Evolutionary conservation across 331 rosid genomes (phyloP).

Genomic region (Saraca asoca): DNA sequence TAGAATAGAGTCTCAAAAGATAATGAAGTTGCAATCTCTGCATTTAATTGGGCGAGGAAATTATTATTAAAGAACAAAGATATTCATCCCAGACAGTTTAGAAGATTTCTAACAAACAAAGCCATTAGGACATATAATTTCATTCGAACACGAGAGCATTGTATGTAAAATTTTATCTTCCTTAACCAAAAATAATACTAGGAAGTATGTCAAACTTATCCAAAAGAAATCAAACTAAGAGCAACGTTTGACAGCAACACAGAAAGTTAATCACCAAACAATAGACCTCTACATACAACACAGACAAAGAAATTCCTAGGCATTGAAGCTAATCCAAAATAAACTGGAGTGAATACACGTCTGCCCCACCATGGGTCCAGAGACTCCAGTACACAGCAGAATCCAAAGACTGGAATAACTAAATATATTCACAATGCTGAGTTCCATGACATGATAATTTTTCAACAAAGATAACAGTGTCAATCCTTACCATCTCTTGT

Average conservation of each 20-base stretch:
- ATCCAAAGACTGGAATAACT: constrained; percentile 21
- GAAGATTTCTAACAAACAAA: constrained; percentile 16
- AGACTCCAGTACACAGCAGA: constrained; percentile 12
- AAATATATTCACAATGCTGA: no score
- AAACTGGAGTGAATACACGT: constrained; percentile 3
- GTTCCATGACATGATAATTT: neutral
- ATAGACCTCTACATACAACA: constrained; percentile 1
- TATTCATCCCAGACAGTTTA: constrained; percentile 9
- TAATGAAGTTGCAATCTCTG: constrained; percentile 68
- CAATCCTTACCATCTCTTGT: constrained; percentile 7
- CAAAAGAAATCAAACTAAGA: no score
- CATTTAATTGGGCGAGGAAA: constrained; percentile 42
- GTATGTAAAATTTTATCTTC: constrained; percentile 7
- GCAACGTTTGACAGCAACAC: neutral
- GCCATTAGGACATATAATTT: neutral
- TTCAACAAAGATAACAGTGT: constrained; percentile 22
- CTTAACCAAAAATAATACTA: neutral
- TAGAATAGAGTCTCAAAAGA: constrained; percentile 64
- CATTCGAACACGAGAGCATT: neutral
- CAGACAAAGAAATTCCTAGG: neutral
- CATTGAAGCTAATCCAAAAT: no score
- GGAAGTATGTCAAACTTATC: neutral
- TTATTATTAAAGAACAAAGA: neutral
- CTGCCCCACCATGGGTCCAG: neutral
- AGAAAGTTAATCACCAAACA: constrained; percentile 5